Evolutionary conservation across 352 stramenopile species (phyloP).

Genomic region (Phytophthora pluvialis): DNA sequence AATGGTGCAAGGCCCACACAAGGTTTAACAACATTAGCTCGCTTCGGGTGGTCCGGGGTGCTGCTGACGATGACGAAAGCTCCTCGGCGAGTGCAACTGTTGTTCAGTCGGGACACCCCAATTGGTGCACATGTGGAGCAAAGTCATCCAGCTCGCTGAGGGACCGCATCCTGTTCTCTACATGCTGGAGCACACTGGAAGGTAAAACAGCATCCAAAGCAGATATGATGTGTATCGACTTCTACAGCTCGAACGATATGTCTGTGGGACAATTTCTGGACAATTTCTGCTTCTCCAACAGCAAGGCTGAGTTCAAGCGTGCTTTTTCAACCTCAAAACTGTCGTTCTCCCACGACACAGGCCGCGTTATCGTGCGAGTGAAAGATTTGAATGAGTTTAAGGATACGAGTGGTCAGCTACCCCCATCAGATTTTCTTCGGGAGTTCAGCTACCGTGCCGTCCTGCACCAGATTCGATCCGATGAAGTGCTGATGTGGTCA

Average conservation of each 20-base stretch:
- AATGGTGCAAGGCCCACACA: constrained; percentile 85
- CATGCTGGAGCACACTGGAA: constrained; percentile 84
- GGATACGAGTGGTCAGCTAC: constrained; percentile 57
- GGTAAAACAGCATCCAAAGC: constrained; percentile 80
- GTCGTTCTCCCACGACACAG: constrained; percentile 85
- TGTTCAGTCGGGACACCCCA: constrained; percentile 38
- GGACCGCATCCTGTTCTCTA: constrained; percentile 83
- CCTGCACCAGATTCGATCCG: constrained; percentile 62
- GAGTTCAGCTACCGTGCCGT: constrained; percentile 71
- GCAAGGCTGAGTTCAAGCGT: constrained; percentile 77
- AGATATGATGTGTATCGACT: constrained; percentile 91
- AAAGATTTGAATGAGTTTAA: constrained; percentile 80
- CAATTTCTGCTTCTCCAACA: constrained; percentile 79
- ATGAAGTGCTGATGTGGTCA: constrained; percentile 76
- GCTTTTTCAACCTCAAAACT: constrained; percentile 83
- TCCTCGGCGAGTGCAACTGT: constrained; percentile 30
- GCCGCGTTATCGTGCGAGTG: constrained; percentile 71
- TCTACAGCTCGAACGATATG: constrained; percentile 86
- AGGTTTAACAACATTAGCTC: constrained; percentile 87
- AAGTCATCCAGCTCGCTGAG: constrained; percentile 63
- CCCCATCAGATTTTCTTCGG: constrained; percentile 59
- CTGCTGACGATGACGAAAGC: constrained; percentile 25
- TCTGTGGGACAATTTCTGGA: constrained; percentile 84
- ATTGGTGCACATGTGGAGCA: constrained; percentile 67
- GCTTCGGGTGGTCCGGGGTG: constrained; percentile 49